Evolutionary conservation across 2,329 filamentous ascomycete genomes (phyloP).

Genomic region (Calonectria pauciramosa): DNA sequence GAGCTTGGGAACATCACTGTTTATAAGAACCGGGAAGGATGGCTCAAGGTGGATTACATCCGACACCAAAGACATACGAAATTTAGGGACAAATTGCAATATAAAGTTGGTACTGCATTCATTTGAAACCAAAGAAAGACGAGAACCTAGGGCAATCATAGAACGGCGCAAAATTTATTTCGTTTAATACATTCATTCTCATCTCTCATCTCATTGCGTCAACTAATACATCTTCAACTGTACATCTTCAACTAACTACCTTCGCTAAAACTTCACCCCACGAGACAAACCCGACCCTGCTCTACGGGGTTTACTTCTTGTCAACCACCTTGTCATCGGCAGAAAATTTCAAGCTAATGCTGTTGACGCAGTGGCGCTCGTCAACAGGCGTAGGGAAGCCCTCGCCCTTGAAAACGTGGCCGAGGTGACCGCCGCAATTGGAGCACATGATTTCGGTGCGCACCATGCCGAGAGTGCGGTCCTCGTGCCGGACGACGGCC

Average conservation of each 20-base stretch:
- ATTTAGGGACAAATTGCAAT: neutral
- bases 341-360: slow-evolving; percentile 87
- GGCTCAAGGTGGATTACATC: neutral
- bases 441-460: slow-evolving; percentile 94
- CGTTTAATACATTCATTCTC: neutral
- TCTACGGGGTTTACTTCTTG: slow-evolving; percentile 49
- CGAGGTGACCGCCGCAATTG: slow-evolving; percentile 94
- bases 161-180: neutral
- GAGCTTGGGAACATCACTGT: neutral
- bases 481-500: slow-evolving; percentile 86
- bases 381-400: slow-evolving; percentile 88
- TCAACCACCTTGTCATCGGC: slow-evolving; percentile 69
- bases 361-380: slow-evolving; percentile 98
- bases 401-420: slow-evolving; percentile 96
- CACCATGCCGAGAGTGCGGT: slow-evolving; percentile 83
- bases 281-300: slow-evolving; percentile 49
- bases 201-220: neutral
- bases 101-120: neutral
- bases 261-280: neutral
- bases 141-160: neutral
- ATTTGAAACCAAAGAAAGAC: neutral
- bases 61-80: neutral
- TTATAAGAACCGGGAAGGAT: neutral
- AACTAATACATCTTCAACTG: neutral
- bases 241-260: too few species aligned